phyloP scores from a whole-genome alignment of 1,284 basidiomycete species.

The Neonothopanus nambi region DNA sequence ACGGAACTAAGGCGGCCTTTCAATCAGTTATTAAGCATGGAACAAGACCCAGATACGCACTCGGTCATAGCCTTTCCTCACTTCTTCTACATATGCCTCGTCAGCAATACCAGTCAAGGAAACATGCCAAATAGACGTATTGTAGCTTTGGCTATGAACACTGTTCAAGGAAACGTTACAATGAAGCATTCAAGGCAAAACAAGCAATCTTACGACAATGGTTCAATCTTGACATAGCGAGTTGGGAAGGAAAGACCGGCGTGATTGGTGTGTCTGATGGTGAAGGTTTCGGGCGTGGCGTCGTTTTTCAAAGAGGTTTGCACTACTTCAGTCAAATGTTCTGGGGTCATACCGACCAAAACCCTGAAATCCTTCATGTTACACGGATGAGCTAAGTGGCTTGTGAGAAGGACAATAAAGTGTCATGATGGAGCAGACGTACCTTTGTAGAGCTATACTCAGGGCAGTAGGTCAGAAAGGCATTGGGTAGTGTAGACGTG shows the following conservation, averaged over 20 bases:
- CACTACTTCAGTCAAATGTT: constrained; percentile 65
- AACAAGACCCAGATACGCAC: constrained; percentile 38
- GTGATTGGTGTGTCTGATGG: constrained; percentile 53
- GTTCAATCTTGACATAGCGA: constrained; percentile 70
- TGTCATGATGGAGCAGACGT: constrained; percentile 21
- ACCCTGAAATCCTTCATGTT: constrained; percentile 82
- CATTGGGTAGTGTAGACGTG: constrained; percentile 29
- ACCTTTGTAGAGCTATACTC: constrained; percentile 58
- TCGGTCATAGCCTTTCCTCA: constrained; percentile 56
- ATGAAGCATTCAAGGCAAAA: background rate
- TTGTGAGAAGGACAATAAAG: background rate
- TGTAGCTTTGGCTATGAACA: constrained; percentile 68
- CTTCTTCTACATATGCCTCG: constrained; percentile 51
- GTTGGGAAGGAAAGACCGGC: constrained; percentile 61
- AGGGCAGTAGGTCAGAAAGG: background rate
- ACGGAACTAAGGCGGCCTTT: constrained; percentile 47
- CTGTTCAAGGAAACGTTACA: constrained; percentile 33
- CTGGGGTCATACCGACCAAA: constrained; percentile 60
- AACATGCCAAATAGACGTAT: constrained; percentile 78
- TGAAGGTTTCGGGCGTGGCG: constrained; percentile 59
- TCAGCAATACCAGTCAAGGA: constrained; percentile 60
- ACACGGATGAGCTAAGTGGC: constrained; percentile 67
- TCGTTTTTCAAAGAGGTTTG: constrained; percentile 68
- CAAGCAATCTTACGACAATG: constrained; percentile 57
- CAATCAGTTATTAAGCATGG: constrained; percentile 11